Base-by-base conservation (phyloP, 1,284 basidiomycete genomes). In the Golubevia sp. region DNA sequence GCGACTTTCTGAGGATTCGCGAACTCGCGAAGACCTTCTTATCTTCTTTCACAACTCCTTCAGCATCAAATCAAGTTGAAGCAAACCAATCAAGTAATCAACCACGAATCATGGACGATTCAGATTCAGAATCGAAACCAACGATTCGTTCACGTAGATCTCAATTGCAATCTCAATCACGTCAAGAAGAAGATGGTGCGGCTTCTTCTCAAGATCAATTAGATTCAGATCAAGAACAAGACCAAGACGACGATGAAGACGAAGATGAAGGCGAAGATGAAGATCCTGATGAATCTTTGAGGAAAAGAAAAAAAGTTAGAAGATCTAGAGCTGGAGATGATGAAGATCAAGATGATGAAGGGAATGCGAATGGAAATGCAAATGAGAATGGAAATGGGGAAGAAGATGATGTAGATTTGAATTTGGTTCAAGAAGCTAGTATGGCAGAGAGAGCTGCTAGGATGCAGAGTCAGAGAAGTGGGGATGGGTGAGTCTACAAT, bases 211-310 rank as follows among this genome's bases (percentile, higher is more conserved):
- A 24, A 24, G 24, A 56, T 56, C 23, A 11, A 20, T 34, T 3
- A 62, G 61, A n/a, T 61, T 56, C 7, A 56, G 64, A 13, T 62
- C 67, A 18, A 20, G 25, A 53, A 62, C 66, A 6, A 50, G 30
- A 26, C 56, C 63, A 2, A 55, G 55, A 20, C 56, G 44, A 2
- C 26, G 51, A 58, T 15, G 52, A 49, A 1, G 57, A 62, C 2
- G 63, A 68, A 38, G 18, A 49, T 71, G 1, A 61, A 56, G 0
- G 56, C 55, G 23, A 62, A 4, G 2, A 53, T 63, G 38, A 52
- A 54, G 13, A 60, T 55, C 23, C 63, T 18, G 18, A 6, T 55
- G 20, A 23, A 23, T 56, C 38, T 23, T 24, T 25, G 23, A 58
- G 1, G 25, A 53, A 15, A 38, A 27, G 11, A 55, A 58, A 11